phyloP scores from a whole-genome alignment of 2,329 filamentous ascomycete species.

The Paecilomyces sp. region DNA sequence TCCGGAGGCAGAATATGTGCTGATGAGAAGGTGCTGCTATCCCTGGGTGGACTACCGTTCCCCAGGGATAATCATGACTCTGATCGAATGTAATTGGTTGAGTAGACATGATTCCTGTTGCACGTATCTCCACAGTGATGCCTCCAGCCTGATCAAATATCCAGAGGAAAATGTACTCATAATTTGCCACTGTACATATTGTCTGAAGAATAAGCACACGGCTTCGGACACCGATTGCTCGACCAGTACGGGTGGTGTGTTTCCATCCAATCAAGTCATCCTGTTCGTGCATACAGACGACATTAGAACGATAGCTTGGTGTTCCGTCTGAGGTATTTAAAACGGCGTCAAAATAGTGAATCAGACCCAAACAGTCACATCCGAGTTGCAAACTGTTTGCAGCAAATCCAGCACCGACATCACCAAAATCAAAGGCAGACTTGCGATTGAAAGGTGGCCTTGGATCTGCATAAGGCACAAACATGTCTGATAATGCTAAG shows the following conservation, averaged over 20 bases:
- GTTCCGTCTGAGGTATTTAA: conserved; percentile 55
- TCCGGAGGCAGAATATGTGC: conserved; percentile 64
- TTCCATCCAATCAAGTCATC: conserved; percentile 64
- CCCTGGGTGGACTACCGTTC: conserved; percentile 62
- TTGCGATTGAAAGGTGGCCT: conserved; percentile 63
- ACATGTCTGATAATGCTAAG: conserved; percentile 61
- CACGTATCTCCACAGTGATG: conserved; percentile 60
- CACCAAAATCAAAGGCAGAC: conserved; percentile 63
- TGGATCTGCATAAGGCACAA: conserved; percentile 50
- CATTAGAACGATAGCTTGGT: conserved; percentile 54
- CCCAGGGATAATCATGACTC: conserved; percentile 50
- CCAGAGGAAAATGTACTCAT: conserved; percentile 67
- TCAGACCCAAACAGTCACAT: conserved; percentile 64
- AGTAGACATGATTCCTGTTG: conserved; percentile 60
- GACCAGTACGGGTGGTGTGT: conserved; percentile 61
- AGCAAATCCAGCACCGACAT: conserved; percentile 59
- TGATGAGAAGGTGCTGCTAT: conserved; percentile 66
- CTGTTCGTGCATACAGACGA: conserved; percentile 64
- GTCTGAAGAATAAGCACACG: conserved; percentile 61
- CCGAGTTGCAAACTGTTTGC: conserved; percentile 64
- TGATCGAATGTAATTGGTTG: conserved; percentile 56
- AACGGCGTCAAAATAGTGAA: conserved; percentile 58
- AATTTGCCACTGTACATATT: conserved; percentile 65
- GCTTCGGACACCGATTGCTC: conserved; percentile 56
- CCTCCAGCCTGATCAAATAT: conserved; percentile 66